These are phyloP conservation scores for Dentipellis fragilis DNA, from an alignment of 768 basidiomycete species.

Conservation along the genomic window DNA sequence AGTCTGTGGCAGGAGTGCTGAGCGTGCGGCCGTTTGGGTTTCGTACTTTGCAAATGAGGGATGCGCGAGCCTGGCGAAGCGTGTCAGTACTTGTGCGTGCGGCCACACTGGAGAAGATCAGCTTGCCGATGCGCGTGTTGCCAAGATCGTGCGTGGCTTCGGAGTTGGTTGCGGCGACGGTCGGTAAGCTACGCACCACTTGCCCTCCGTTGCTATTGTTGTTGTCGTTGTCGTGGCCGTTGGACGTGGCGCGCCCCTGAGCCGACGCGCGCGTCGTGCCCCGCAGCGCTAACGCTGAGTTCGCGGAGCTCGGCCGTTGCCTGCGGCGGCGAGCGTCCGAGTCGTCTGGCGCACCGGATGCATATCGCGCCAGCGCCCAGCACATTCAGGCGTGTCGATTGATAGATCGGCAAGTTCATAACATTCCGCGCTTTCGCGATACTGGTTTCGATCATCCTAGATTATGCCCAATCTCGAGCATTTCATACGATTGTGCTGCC, in stretches of 20 bases:
- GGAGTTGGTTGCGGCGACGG: too few species aligned
- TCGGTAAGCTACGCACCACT: too few species aligned
- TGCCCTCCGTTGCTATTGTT: too few species aligned
- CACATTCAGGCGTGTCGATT: too few species aligned
- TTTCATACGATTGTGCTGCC: background rate
- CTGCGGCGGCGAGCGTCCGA: background rate
- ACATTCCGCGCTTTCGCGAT: too few species aligned
- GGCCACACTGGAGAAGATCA: background rate
- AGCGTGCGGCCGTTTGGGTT: background rate
- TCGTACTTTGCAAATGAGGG: background rate
- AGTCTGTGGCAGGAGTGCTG: background rate
- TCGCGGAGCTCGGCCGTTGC: background rate
- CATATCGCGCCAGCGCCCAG: background rate
- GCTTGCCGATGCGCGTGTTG: too few species aligned
- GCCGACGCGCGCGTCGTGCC: background rate
- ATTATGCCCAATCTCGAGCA: background rate
- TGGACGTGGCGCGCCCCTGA: too few species aligned
- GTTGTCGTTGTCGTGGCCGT: too few species aligned
- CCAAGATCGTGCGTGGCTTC: too few species aligned
- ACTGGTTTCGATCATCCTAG: too few species aligned
- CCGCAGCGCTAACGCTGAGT: background rate
- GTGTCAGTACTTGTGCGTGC: background rate
- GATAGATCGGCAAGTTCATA: too few species aligned
- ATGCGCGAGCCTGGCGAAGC: background rate
- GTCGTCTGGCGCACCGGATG: background rate